Evolutionary conservation across 2,329 filamentous ascomycete genomes (phyloP), one percentile per base, ranked within the genome.

Genomic region (Paracoccidioides lutzii): DNA sequence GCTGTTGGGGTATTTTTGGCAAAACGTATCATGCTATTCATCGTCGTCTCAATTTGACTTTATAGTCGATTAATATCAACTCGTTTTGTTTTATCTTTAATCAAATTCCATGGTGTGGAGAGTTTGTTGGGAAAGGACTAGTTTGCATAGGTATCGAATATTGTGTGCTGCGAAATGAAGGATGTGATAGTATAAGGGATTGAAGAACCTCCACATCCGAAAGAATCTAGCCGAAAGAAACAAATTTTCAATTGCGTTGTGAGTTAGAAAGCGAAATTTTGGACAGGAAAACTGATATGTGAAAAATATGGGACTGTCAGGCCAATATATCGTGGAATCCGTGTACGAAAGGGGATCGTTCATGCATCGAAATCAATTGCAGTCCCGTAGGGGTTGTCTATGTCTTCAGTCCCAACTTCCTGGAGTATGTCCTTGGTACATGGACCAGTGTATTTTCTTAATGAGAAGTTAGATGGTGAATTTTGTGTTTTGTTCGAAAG

Each of bases 391-490:
- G 48, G 43, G 30, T 41, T 55, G 1, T 62, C 56, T 10, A 57
- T 54, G 41, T 72, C 70, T 28, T 71, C 69, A 0, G 65, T 66
- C 3, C 66, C 62, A 40, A 72, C 58, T 44, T 67, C 62, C 40
- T 67, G 63, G 15, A 71, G 64, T 7, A 76, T 72, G 52, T 81
- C 78, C 54, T 75, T 78, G 4, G 80, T 82, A 40, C 77, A 75
- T 22, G 81, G 81, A 0, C 81, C 81, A 4, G 73, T 81, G 62
- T 83, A 83, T 60, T 75, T 79, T 57, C 78, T 79, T 54, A 54
- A 60, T 62, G 38, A 61, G 51, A 40, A 45, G n/a, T 38, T 38
- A 49, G 54, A 32, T 4, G n/a, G 9, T 33, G 22, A 45, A 12
- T n/a, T 28, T 12, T 30, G 12, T 10, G 9, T n/a, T 4, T 52